These are phyloP conservation scores for Phytopythium chamaehyphon DNA, from an alignment of 352 stramenopile species.

Conservation along the genomic window DNA sequence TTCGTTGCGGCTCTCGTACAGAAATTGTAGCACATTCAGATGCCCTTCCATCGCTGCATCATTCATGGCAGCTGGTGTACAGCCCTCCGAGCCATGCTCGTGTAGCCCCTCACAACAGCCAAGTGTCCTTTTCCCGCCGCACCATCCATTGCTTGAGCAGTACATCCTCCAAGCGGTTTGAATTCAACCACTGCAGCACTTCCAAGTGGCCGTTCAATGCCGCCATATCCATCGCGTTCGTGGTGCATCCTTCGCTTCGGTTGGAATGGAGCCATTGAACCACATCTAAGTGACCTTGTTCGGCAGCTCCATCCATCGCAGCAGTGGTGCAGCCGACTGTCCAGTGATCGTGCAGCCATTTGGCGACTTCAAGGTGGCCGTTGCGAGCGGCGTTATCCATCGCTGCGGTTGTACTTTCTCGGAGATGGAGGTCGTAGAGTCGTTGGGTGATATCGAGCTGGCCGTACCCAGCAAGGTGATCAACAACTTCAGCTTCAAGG, in stretches of 20 bases:
- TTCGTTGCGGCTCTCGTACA: neutral
- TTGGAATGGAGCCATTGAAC: conserved; percentile 23
- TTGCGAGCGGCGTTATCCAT: conserved; percentile 22
- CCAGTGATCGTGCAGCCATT: conserved; percentile 19
- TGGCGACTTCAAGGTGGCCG: conserved; percentile 14
- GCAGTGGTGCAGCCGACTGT: neutral
- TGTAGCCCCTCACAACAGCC: conserved; percentile 21
- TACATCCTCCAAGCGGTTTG: no score
- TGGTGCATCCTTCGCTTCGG: conserved; percentile 10
- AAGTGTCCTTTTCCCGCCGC: conserved; percentile 21
- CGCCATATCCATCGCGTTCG: conserved; percentile 16
- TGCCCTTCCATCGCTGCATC: neutral
- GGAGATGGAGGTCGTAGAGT: conserved; percentile 18
- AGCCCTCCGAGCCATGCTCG: conserved; percentile 2
- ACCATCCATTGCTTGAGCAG: conserved; percentile 20
- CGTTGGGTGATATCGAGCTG: conserved; percentile 18
- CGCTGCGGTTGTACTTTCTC: no score
- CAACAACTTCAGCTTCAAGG: no score
- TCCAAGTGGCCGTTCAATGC: conserved; percentile 19
- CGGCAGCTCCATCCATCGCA: conserved; percentile 11
- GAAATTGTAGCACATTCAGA: neutral
- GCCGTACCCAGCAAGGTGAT: conserved; percentile 15
- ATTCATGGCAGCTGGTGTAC: neutral
- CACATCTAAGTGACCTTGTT: conserved; percentile 16
- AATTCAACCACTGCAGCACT: conserved; percentile 15